These are phyloP conservation scores for Pseudogymnoascus destructans DNA, from an alignment of 2,329 filamentous ascomycete species.

Conservation along the genomic window DNA sequence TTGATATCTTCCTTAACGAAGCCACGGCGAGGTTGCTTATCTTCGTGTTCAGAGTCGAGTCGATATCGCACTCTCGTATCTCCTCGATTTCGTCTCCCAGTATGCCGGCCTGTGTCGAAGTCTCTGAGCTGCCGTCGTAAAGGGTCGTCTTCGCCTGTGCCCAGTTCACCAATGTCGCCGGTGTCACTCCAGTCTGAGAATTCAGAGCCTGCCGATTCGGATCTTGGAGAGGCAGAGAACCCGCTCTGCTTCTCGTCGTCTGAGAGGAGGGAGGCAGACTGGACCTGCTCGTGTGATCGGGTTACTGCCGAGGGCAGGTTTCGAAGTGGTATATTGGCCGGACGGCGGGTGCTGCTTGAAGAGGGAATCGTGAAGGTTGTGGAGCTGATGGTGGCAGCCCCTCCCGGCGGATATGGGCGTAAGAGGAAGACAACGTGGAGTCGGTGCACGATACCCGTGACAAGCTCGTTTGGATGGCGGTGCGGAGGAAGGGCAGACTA, in stretches of 20 bases:
- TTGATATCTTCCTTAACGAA: conserved; percentile 63
- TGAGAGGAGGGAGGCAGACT: conserved; percentile 36
- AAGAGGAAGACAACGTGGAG: conserved; percentile 8
- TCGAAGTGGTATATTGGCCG: conserved; percentile 79
- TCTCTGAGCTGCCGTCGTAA: conserved; percentile 56
- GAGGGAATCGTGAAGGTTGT: conserved; percentile 75
- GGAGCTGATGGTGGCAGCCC: conserved; percentile 71
- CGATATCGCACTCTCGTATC: conserved; percentile 61
- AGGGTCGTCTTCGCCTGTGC: conserved; percentile 71
- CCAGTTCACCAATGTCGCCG: conserved; percentile 85
- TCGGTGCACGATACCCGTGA: conserved; percentile 7
- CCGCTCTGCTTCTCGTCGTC: conserved; percentile 29
- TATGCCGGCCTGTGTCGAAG: conserved; percentile 43
- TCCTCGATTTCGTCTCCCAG: conserved; percentile 33
- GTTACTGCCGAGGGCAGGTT: conserved; percentile 42
- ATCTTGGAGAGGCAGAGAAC: conserved; percentile 38
- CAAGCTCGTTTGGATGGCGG: not conserved
- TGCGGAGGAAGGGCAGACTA: not conserved
- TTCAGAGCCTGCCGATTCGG: conserved; percentile 47
- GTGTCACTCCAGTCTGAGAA: conserved; percentile 88
- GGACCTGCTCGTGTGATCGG: conserved; percentile 20
- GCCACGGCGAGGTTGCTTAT: conserved; percentile 28
- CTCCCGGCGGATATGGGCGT: conserved; percentile 21
- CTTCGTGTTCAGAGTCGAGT: conserved; percentile 30
- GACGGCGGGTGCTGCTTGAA: conserved; percentile 50